Percentiles rank a stretch among this genome's conserved stretches.
Conservation (phyloP, 106 monocot genomes). For the Allium fistulosum region DNA sequence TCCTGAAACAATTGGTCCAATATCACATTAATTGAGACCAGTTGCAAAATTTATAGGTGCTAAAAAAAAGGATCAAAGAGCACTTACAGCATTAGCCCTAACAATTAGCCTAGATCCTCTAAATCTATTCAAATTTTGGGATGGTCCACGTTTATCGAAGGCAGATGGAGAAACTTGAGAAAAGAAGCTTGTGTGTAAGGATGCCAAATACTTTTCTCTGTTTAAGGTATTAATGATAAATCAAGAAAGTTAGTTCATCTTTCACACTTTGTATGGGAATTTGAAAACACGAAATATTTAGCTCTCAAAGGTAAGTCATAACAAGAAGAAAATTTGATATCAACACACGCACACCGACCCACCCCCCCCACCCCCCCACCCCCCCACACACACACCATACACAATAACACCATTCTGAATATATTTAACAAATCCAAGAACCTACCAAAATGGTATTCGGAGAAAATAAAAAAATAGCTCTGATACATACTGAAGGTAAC, state of each 20-base stretch:
- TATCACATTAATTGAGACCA: too few relatives aligned
- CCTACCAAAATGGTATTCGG: too few relatives aligned
- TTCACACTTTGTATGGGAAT: too few relatives aligned
- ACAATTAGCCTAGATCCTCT: slow-evolving; percentile 58
- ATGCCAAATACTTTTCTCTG: slow-evolving; percentile 30
- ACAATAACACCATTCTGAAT: too few relatives aligned
- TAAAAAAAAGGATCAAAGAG: neutral
- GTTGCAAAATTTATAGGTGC: too few relatives aligned
- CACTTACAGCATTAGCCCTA: slow-evolving; percentile 74
- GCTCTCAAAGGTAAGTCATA: neutral
- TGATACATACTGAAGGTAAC: too few relatives aligned
- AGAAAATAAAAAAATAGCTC: too few relatives aligned
- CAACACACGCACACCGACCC: neutral
- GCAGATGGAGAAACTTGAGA: slow-evolving; percentile 16
- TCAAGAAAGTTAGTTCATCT: neutral
- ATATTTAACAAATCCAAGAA: too few relatives aligned
- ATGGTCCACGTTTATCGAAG: slow-evolving; percentile 29
- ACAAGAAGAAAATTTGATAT: neutral
- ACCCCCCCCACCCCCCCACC: too few relatives aligned
- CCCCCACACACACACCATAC: too few relatives aligned
- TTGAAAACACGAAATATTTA: too few relatives aligned
- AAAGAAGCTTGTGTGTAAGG: slow-evolving; percentile 24
- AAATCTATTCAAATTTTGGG: slow-evolving; percentile 14
- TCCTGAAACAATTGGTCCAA: slow-evolving; percentile 41
- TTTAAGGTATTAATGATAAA: slow-evolving; percentile 27